Evolutionary conservation across 108 stramenopile species (phyloP).

Genomic region (Schizochytrium sp.): DNA sequence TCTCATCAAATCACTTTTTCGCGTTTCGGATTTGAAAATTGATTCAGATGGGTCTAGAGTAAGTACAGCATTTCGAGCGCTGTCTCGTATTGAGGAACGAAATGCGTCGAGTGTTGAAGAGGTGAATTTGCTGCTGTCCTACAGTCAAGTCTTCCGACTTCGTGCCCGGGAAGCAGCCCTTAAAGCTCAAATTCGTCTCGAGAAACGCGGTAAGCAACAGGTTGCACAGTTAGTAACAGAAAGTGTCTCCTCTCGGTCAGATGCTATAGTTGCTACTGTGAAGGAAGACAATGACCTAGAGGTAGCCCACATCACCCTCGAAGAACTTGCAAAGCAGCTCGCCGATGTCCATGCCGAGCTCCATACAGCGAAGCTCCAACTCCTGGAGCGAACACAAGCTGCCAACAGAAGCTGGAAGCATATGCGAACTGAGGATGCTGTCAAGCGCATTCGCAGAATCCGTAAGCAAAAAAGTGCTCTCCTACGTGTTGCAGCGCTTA

Average conservation of each 20-base stretch:
- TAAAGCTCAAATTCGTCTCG: not conserved
- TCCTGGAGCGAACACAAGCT: not conserved
- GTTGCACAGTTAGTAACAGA: no score
- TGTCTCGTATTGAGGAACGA: not conserved
- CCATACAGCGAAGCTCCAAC: not conserved
- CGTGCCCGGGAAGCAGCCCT: not conserved
- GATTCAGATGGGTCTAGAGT: not conserved
- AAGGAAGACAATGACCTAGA: constrained; percentile 6
- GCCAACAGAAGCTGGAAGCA: not conserved
- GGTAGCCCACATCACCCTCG: not conserved
- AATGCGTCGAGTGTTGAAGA: not conserved
- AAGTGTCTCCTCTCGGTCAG: not conserved
- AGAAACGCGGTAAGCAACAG: not conserved
- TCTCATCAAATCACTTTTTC: constrained; percentile 21
- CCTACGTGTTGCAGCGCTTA: constrained; percentile 10
- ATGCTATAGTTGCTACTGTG: not conserved
- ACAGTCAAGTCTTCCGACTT: constrained; percentile 10
- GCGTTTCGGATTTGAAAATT: not conserved
- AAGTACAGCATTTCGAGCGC: not conserved
- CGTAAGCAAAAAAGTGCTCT: constrained; percentile 37
- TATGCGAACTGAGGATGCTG: not conserved
- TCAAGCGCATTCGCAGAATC: not conserved
- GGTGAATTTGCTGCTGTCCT: not conserved
- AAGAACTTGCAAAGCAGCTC: not conserved
- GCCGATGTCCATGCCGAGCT: not conserved